Conservation (phyloP, 1,139 yeast species). For the Magnusiomyces sp. region DNA sequence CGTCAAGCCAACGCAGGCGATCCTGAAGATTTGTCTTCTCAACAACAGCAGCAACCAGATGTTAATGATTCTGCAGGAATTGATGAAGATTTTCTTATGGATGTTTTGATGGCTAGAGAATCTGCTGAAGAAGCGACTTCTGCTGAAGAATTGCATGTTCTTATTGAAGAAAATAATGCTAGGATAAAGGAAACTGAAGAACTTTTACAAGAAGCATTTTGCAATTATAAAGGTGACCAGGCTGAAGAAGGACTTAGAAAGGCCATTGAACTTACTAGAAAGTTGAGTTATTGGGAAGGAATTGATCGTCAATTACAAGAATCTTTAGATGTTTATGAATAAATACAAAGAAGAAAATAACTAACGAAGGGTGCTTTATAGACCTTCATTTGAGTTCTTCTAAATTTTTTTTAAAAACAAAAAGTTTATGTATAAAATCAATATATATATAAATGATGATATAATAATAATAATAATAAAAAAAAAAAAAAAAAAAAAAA, state of each 20-base stretch:
- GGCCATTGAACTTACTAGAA: slow-evolving; percentile 60
- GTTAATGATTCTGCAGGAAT: slow-evolving; percentile 30
- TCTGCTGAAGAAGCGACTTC: slow-evolving; percentile 53
- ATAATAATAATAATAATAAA: too few species aligned
- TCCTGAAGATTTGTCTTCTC: slow-evolving; percentile 10
- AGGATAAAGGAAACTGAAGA: slow-evolving; percentile 41
- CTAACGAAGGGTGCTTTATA: too few species aligned
- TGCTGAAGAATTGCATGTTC: slow-evolving; percentile 47
- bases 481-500: too few species aligned
- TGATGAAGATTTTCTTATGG: slow-evolving; percentile 58
- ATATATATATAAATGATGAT: too few species aligned
- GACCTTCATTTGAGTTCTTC: too few species aligned
- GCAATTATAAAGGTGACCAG: too few species aligned
- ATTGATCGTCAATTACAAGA: slow-evolving; percentile 65
- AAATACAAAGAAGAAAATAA: too few species aligned
- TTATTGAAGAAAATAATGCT: slow-evolving; percentile 47
- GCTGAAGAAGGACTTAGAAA: slow-evolving; percentile 39
- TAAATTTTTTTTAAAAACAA: too few species aligned
- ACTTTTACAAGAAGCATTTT: slow-evolving; percentile 34
- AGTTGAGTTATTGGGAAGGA: slow-evolving; percentile 78
- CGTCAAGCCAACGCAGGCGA: slow-evolving; percentile 38
- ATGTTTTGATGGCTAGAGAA: slow-evolving; percentile 76
- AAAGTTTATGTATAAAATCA: too few species aligned
- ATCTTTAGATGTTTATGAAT: slow-evolving; percentile 21
- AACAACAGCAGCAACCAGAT: too few species aligned